Evolutionary conservation across 2,329 filamentous ascomycete species (phyloP).

Genomic region (Penicillium sp.): DNA sequence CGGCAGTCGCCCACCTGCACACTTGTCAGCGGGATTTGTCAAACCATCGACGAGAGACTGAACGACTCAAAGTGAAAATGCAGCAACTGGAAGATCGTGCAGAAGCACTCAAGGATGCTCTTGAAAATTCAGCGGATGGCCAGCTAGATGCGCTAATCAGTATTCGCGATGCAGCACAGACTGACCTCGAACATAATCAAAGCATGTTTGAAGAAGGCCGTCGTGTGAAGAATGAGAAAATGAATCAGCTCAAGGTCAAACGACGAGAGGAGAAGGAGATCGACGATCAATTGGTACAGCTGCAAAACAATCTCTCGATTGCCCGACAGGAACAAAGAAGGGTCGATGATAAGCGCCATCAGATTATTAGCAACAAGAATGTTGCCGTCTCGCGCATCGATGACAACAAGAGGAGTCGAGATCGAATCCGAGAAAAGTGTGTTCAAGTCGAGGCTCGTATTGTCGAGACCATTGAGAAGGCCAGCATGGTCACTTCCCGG

Average conservation of each 20-base stretch:
- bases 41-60: slow-evolving; percentile 44
- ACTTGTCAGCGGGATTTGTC: slow-evolving; percentile 46
- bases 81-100: slow-evolving; percentile 59
- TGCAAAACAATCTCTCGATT: slow-evolving; percentile 48
- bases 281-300: slow-evolving; percentile 29
- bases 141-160: slow-evolving; percentile 55
- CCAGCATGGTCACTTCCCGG: slow-evolving; percentile 50
- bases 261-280: slow-evolving; percentile 34
- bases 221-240: slow-evolving; percentile 40
- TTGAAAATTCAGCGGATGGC: slow-evolving; percentile 59
- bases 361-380: slow-evolving; percentile 59
- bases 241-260: slow-evolving; percentile 30
- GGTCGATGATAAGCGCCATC: slow-evolving; percentile 45
- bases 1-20: slow-evolving; percentile 45
- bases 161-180: slow-evolving; percentile 53
- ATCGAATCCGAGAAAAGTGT: slow-evolving; percentile 43
- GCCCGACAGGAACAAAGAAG: slow-evolving; percentile 49
- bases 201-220: slow-evolving; percentile 47
- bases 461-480: slow-evolving; percentile 50
- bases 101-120: slow-evolving; percentile 60
- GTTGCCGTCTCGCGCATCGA: slow-evolving; percentile 49
- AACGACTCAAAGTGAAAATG: slow-evolving; percentile 49
- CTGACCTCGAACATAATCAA: slow-evolving; percentile 39
- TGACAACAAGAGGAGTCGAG: slow-evolving; percentile 44
- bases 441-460: slow-evolving; percentile 47